phyloP scores from a whole-genome alignment of 176 grass and related monocot genomes.

The Ensete glaucum region DNA sequence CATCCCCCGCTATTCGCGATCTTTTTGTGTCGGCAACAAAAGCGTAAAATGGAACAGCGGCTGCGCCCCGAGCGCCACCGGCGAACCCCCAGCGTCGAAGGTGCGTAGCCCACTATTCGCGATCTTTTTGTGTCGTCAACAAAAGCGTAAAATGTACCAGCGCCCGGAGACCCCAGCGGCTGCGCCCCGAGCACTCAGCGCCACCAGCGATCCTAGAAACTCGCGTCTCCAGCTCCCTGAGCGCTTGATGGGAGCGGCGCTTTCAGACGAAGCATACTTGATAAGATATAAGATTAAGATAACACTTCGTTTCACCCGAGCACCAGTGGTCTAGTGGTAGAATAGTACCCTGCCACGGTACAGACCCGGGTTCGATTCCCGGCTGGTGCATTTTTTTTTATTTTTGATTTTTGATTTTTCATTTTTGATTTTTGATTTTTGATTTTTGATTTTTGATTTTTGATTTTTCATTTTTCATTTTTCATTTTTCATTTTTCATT shows the following conservation, averaged over 20 bases:
- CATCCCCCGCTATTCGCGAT: constrained; percentile 16
- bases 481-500: too few relatives aligned
- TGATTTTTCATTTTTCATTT: too few relatives aligned
- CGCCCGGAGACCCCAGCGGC: constrained; percentile 31
- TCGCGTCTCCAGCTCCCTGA: constrained; percentile 47
- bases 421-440: too few relatives aligned
- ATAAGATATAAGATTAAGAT: too few relatives aligned
- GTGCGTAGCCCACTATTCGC: constrained; percentile 40
- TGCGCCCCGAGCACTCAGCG: too few relatives aligned
- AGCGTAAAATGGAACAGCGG: constrained; percentile 31
- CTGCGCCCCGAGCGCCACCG: too few relatives aligned
- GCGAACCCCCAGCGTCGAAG: constrained; percentile 45
- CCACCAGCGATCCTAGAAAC: neutral
- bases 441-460: too few relatives aligned
- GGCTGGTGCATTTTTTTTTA: constrained; percentile 21
- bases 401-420: too few relatives aligned
- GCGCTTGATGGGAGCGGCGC: constrained; percentile 65
- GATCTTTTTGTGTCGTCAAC: too few relatives aligned
- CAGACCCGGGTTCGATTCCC: constrained; percentile 57
- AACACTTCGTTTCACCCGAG: neutral
- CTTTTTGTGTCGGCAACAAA: too few relatives aligned
- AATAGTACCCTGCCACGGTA: constrained; percentile 80
- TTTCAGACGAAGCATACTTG: too few relatives aligned
- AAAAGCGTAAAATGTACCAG: constrained; percentile 26
- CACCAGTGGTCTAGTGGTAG: constrained; percentile 74